A percentile compares a stretch with the other conserved stretches of the same genome.
Evolutionary conservation across 352 stramenopile genomes (phyloP).

Genomic region (Phytophthora capsici): DNA sequence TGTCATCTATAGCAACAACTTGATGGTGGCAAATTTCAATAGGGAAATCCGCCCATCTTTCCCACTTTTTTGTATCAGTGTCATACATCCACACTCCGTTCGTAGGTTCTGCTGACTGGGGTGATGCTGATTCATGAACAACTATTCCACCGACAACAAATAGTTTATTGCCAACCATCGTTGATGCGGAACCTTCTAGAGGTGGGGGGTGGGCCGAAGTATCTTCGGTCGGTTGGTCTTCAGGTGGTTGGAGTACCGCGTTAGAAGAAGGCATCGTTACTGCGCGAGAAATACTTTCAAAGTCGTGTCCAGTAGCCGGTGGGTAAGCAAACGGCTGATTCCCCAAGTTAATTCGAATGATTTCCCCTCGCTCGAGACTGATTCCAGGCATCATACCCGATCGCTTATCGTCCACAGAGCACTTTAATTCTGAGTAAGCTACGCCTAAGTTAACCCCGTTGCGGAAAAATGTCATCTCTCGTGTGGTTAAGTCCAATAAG

Average conservation of each 20-base stretch:
- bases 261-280: constrained; percentile 53
- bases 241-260: constrained; percentile 39
- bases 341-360: constrained; percentile 87
- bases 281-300: constrained; percentile 71
- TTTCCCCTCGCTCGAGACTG: constrained; percentile 85
- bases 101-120: constrained; percentile 34
- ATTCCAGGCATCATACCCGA: constrained; percentile 87
- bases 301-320: constrained; percentile 61
- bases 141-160: constrained; percentile 80
- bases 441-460: constrained; percentile 88
- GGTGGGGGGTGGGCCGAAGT: constrained; percentile 28
- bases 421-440: constrained; percentile 77
- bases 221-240: constrained; percentile 1
- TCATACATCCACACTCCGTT: constrained; percentile 81
- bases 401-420: constrained; percentile 48
- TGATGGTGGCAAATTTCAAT: constrained; percentile 85
- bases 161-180: constrained; percentile 64
- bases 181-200: constrained; percentile 63
- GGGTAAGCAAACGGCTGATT: constrained; percentile 83
- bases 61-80: constrained; percentile 60
- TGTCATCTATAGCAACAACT: constrained; percentile 72
- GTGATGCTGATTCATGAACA: constrained; percentile 14
- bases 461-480: constrained; percentile 89
- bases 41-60: constrained; percentile 82
- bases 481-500: constrained; percentile 78